Evolutionary conservation across 2,329 filamentous ascomycete species (phyloP).

Genomic region (Monilinia aucupariae): DNA sequence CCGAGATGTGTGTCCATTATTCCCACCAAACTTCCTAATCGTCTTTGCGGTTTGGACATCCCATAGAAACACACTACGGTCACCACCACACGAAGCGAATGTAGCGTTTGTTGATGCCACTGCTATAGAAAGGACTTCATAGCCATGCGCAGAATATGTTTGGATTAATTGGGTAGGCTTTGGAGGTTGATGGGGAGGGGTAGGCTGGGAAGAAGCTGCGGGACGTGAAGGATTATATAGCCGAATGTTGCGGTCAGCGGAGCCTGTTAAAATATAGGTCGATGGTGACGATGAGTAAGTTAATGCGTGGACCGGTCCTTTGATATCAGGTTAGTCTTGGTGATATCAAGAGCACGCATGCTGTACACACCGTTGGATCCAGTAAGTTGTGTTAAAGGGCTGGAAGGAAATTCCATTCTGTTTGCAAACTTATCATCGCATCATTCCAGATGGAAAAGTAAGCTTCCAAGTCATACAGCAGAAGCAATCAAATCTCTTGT

Average conservation of each 20-base stretch:
- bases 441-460: neutral
- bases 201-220: constrained; percentile 40
- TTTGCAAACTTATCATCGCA: neutral
- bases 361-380: constrained; percentile 52
- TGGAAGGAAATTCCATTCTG: constrained; percentile 40
- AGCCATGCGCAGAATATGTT: constrained; percentile 83
- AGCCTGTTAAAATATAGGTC: constrained; percentile 78
- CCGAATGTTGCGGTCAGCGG: constrained; percentile 75
- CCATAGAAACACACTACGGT: constrained; percentile 89
- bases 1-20: constrained; percentile 41
- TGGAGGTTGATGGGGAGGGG: constrained; percentile 37
- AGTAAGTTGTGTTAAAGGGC: constrained; percentile 50
- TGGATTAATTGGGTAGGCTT: constrained; percentile 61
- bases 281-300: constrained; percentile 67
- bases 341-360: neutral
- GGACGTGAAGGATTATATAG: constrained; percentile 71
- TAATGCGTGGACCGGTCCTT: constrained; percentile 67
- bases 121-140: constrained; percentile 78
- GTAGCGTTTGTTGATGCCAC: constrained; percentile 72
- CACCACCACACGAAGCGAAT: constrained; percentile 83
- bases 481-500: neutral
- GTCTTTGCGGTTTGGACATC: constrained; percentile 81
- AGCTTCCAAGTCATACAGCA: neutral
- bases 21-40: constrained; percentile 63
- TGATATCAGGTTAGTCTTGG: constrained; percentile 12